Evolutionary conservation across 805 yeast genomes (phyloP), one percentile per base, ranked within the genome.

Genomic region (Starmerella sp.): DNA sequence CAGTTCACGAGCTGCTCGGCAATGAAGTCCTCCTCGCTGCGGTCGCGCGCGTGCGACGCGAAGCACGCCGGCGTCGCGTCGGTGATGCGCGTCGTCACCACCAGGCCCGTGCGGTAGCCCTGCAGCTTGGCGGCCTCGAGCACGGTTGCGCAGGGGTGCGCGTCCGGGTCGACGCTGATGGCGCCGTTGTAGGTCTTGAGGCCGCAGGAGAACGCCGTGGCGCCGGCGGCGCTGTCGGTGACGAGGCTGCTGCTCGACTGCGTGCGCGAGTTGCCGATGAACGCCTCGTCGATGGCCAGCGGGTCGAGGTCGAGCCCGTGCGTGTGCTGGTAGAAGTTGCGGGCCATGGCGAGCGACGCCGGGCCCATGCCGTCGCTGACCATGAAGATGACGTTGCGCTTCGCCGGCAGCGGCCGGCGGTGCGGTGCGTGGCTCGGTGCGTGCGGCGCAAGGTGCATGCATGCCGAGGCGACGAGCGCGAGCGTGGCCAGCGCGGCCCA

Each of bases 311-410:
- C 66, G 57, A 81, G 82, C 46, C 35, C 49, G 22, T 48, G 50
- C 54, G 81, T 70, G 63, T 69, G 72, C 66, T 88, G 95, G 56
- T 77, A 77, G 72, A 79, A 89, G 28, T 85, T 79, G 58, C 96
- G 77, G 1, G 96, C 82, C 67, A 88, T 70, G 2, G 93, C 83
- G 55, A 88, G 70, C 2, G 95, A 83, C 0, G 95, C 84, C 3
- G 96, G 96, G 0, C 96, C 96, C 84, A 88, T 87, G n/a, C 96
- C 96, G 68, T 88, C 96, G 3, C 95, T 83, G 35, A 88, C 95
- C 79, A 88, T 81, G 73, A 88, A 86, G 52, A 88, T 84, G 54
- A 89, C 77, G 64, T 88, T 88, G 64, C 80, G 82, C 39, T 60
- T 60, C 14, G 45, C 49, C 11, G 48, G 45, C 8, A 15, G 46